A percentile compares a stretch with the other conserved stretches of the same genome.
Conservation (phyloP, 495 filamentous ascomycete species). For the Penicillium arizonense region DNA sequence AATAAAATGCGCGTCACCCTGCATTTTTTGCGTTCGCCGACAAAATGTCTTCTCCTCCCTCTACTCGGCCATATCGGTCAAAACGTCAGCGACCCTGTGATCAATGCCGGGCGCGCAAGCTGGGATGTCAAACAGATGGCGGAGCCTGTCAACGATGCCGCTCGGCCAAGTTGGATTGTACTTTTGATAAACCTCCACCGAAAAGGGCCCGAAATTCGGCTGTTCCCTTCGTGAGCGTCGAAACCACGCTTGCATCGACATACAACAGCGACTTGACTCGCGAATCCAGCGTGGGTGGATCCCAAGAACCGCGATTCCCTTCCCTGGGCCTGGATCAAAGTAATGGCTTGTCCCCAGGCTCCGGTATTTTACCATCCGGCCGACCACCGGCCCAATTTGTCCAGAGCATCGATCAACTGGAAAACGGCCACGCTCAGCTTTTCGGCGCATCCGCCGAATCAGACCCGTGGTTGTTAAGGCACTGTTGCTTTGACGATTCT, state of each 20-base stretch:
- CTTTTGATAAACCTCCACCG: constrained; percentile 30
- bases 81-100: constrained; percentile 39
- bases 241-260: constrained; percentile 2
- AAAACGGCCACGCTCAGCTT: constrained; percentile 30
- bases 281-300: constrained; percentile 2
- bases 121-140: constrained; percentile 32
- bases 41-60: constrained; percentile 13
- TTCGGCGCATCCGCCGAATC: constrained; percentile 38
- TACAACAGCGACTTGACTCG: constrained; percentile 1
- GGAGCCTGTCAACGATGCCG: constrained; percentile 32
- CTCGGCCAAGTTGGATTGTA: constrained; percentile 25
- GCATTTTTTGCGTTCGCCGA: constrained; percentile 12
- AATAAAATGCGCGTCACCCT: constrained; percentile 3
- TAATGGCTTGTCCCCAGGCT: constrained; percentile 14
- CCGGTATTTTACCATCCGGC: constrained; percentile 14
- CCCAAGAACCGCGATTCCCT: constrained; percentile 9
- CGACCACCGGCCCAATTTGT: constrained; percentile 28
- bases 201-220: constrained; percentile 20
- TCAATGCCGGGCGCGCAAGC: constrained; percentile 36
- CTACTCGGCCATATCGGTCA: constrained; percentile 36
- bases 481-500: constrained; percentile 36
- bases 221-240: constrained; percentile 7
- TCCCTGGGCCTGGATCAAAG: constrained; percentile 15
- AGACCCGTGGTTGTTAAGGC: constrained; percentile 36
- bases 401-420: constrained; percentile 34